These are phyloP conservation scores for Chytriomyces confervae DNA, from an alignment of 192 early-diverging fungal species.

Conservation along the genomic window DNA sequence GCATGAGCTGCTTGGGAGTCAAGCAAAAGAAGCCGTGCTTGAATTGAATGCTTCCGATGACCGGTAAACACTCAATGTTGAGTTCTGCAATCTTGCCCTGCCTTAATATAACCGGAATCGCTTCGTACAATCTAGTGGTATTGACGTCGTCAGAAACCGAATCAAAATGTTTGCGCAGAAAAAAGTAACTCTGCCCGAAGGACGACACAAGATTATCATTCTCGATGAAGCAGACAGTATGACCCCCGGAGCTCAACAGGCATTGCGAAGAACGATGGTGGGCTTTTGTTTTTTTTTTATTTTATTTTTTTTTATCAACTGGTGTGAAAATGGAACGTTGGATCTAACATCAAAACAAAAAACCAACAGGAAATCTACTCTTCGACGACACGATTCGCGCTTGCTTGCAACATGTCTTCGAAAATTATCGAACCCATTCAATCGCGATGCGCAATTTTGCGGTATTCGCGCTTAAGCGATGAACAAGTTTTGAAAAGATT, in stretches of 20 bases:
- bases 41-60: conserved; percentile 99
- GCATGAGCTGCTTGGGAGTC: conserved; percentile 80
- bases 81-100: background rate
- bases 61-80: conserved; percentile 56
- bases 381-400: conserved; percentile 91
- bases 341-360: too few species aligned
- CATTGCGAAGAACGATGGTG: conserved; percentile 91
- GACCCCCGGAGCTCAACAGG: conserved; percentile 96
- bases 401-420: conserved; percentile 94
- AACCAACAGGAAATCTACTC: conserved; percentile 84
- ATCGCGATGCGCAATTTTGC: conserved; percentile 90
- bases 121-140: conserved; percentile 65
- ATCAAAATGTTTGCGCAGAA: conserved; percentile 99
- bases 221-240: conserved; percentile 99
- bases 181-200: conserved; percentile 91
- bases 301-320: background rate
- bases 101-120: background rate
- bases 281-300: background rate
- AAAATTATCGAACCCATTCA: conserved; percentile 99
- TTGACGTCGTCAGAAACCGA: conserved; percentile 93
- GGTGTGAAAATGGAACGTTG: too few species aligned
- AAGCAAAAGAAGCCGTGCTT: conserved; percentile 91
- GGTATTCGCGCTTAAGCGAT: conserved; percentile 81
- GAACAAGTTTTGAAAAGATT: conserved; percentile 81
- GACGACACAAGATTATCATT: conserved; percentile 76